These are phyloP conservation scores for Periglandula ipomoeae DNA, from an alignment of 2,329 filamentous ascomycete genomes.

Conservation along the genomic window DNA sequence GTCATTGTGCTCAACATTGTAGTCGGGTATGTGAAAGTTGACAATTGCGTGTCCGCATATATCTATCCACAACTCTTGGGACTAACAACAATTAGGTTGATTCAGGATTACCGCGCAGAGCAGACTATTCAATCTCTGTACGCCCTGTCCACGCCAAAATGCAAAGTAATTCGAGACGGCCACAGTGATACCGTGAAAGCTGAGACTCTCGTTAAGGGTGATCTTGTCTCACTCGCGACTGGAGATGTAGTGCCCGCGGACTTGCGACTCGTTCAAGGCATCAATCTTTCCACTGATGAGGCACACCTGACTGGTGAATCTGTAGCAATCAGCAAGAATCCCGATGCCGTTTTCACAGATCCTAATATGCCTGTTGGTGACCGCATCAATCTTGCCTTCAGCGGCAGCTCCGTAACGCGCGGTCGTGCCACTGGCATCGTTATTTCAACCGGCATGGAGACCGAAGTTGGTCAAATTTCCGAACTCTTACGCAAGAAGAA, in stretches of 20 bases:
- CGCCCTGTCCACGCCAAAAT: constrained; percentile 48
- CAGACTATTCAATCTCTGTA: constrained; percentile 53
- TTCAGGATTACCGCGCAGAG: constrained; percentile 53
- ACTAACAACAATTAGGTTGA: constrained; percentile 29
- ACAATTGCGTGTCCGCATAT: too few species aligned
- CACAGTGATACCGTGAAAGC: constrained; percentile 42
- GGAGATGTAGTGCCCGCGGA: constrained; percentile 66
- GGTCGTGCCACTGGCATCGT: constrained; percentile 62
- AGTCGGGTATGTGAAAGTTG: constrained; percentile 42
- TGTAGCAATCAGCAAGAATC: constrained; percentile 56
- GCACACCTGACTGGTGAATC: constrained; percentile 68
- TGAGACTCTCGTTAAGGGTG: constrained; percentile 53
- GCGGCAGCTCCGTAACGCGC: constrained; percentile 62
- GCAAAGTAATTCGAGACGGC: constrained; percentile 48
- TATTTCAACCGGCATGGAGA: constrained; percentile 61
- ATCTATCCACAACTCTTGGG: background rate
- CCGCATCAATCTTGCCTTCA: constrained; percentile 61
- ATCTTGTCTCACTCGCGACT: constrained; percentile 51
- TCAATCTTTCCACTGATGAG: constrained; percentile 71
- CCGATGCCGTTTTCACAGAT: constrained; percentile 44
- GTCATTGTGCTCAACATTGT: constrained; percentile 60
- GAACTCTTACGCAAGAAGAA: constrained; percentile 51
- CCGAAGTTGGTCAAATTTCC: constrained; percentile 70
- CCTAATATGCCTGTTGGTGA: constrained; percentile 55
- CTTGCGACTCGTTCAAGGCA: constrained; percentile 52